Evolutionary conservation across 164 flowering plant genomes (phyloP).

Genomic region (Malania oleifera): DNA sequence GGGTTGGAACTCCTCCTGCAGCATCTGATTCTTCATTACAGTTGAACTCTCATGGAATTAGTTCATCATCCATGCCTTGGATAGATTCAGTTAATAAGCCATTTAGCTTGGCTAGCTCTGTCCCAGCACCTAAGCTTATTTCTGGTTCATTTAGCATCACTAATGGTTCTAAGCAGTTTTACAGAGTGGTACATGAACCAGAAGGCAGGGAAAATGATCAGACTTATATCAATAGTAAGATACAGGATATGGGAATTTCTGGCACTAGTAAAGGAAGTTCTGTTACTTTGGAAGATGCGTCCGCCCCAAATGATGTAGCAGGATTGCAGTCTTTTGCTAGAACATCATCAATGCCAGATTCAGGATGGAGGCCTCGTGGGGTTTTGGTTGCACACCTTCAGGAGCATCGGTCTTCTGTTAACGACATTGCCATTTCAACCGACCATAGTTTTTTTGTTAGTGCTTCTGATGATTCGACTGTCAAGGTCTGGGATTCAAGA

Average conservation of each 20-base stretch:
- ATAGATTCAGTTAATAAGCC: conserved; percentile 67
- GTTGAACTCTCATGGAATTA: conserved; percentile 45
- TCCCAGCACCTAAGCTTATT: conserved; percentile 70
- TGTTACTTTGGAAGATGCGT: conserved; percentile 34
- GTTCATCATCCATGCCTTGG: conserved; percentile 76
- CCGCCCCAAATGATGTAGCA: conserved; percentile 43
- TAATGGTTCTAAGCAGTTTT: conserved; percentile 60
- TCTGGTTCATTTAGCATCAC: conserved; percentile 71
- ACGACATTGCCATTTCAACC: conserved; percentile 78
- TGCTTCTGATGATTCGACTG: conserved; percentile 97
- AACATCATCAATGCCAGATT: conserved; percentile 65
- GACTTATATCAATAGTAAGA: conserved; percentile 38
- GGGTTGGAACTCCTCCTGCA: conserved; percentile 37
- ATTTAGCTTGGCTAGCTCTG: conserved; percentile 65
- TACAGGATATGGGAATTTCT: conserved; percentile 60
- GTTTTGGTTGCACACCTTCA: conserved; percentile 96
- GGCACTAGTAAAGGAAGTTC: conserved; percentile 45
- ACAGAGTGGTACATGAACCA: conserved; percentile 82
- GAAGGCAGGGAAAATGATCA: conserved; percentile 70
- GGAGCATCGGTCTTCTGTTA: conserved; percentile 97
- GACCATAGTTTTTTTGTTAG: conserved; percentile 92
- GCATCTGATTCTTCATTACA: conserved; percentile 60
- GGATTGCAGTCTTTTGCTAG: conserved; percentile 50
- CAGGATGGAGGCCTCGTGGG: conserved; percentile 98
- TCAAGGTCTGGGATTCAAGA: conserved; percentile 94